Conservation (phyloP, 345 rosid genomes). For the Cardamine resedifolia region DNA sequence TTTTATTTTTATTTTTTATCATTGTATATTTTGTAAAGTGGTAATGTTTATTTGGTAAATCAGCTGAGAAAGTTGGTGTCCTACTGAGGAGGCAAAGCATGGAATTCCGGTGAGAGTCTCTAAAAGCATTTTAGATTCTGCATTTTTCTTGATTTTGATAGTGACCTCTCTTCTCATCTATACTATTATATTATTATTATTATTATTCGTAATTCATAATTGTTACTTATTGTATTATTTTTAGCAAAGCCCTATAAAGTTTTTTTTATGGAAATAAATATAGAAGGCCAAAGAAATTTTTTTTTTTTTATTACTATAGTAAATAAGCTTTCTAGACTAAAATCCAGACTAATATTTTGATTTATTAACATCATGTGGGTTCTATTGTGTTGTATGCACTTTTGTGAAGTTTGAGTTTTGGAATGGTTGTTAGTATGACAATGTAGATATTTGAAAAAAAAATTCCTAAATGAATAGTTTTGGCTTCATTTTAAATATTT, state of each 20-base stretch:
- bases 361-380: background rate
- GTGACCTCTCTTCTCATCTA: conserved; percentile 35
- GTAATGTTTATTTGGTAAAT: conserved; percentile 35
- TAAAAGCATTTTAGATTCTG: conserved; percentile 27
- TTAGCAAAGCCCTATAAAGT: background rate
- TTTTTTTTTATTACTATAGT: background rate
- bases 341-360: background rate
- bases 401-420: background rate
- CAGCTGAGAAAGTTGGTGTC: conserved; percentile 39
- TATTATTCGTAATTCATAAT: background rate
- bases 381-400: conserved; percentile 2
- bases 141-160: conserved; percentile 23
- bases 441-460: too few relatives aligned
- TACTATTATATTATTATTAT: background rate
- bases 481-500: background rate
- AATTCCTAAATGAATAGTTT: background rate
- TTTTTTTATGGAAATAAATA: background rate
- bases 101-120: conserved; percentile 33
- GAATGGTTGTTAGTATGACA: too few relatives aligned
- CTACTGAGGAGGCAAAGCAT: conserved; percentile 41
- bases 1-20: background rate
- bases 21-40: conserved; percentile 17
- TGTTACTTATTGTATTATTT: background rate
- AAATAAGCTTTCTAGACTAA: background rate
- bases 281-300: background rate